phyloP scores from a whole-genome alignment of 2,329 filamentous ascomycete species.

The Emmonsia crescens region DNA sequence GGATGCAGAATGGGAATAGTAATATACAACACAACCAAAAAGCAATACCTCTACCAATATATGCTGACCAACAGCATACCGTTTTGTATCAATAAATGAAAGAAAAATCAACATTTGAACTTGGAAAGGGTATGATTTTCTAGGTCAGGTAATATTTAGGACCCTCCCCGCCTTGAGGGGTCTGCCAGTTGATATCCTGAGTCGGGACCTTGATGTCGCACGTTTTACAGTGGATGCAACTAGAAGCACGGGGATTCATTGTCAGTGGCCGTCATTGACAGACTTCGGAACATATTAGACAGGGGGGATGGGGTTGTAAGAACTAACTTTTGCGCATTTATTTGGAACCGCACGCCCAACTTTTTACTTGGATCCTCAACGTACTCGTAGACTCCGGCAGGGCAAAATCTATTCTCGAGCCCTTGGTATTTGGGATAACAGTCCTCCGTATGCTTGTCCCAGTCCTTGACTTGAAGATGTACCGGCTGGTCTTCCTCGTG shows the following conservation, averaged over 20 bases:
- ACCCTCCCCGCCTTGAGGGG: constrained; percentile 79
- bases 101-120: constrained; percentile 1
- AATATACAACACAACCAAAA: not conserved
- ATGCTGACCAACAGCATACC: not conserved
- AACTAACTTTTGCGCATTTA: constrained; percentile 89
- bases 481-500: constrained; percentile 98
- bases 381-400: constrained; percentile 96
- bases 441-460: constrained; percentile 76
- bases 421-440: constrained; percentile 85
- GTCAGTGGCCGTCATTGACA: not conserved
- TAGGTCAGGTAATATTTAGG: constrained; percentile 54
- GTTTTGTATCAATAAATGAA: not conserved
- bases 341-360: constrained; percentile 88
- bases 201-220: constrained; percentile 97
- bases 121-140: constrained; percentile 8
- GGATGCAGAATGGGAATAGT: not conserved
- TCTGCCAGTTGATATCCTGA: constrained; percentile 96
- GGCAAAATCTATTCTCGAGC: constrained; percentile 92
- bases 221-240: constrained; percentile 98
- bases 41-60: not conserved
- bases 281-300: not conserved
- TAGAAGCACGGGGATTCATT: constrained; percentile 28
- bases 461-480: constrained; percentile 88
- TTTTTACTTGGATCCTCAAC: constrained; percentile 83
- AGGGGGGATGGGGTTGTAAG: not conserved